These are phyloP conservation scores for Micromonas commoda DNA, from an alignment of 139 green algal species.

Conservation along the genomic window DNA sequence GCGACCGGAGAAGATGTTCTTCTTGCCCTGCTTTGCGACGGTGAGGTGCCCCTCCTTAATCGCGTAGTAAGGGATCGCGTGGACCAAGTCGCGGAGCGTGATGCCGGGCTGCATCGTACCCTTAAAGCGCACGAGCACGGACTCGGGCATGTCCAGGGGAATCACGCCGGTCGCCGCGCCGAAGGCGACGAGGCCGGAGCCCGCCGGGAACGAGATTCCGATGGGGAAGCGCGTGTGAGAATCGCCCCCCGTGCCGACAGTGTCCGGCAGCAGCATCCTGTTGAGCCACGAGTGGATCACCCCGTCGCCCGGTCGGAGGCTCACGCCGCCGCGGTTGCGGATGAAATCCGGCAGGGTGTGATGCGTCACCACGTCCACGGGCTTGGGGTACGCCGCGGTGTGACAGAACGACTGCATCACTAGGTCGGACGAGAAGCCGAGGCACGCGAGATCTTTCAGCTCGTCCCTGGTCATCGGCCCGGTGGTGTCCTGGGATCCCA, in stretches of 20 bases:
- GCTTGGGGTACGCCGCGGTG: slow-evolving; percentile 39
- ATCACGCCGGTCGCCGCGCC: slow-evolving; percentile 35
- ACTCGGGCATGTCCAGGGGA: slow-evolving; percentile 37
- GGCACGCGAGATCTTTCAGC: slow-evolving; percentile 36
- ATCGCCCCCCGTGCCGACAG: slow-evolving; percentile 35
- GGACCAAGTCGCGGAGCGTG: slow-evolving; percentile 35
- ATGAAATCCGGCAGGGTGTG: slow-evolving; percentile 37
- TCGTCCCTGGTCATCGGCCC: slow-evolving; percentile 37
- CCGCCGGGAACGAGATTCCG: slow-evolving; percentile 35
- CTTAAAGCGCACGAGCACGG: slow-evolving; percentile 31
- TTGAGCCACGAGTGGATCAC: slow-evolving; percentile 40
- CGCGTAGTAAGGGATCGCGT: slow-evolving; percentile 35
- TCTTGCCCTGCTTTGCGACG: slow-evolving; percentile 33
- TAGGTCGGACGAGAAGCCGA: slow-evolving; percentile 34
- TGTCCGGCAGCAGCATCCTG: slow-evolving; percentile 37
- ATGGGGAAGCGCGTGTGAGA: slow-evolving; percentile 37
- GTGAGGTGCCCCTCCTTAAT: slow-evolving; percentile 32
- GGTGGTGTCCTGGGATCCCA: slow-evolving; percentile 36
- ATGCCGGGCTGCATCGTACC: slow-evolving; percentile 36
- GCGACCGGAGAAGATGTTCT: slow-evolving; percentile 32
- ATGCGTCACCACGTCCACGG: slow-evolving; percentile 35
- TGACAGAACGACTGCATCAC: slow-evolving; percentile 40
- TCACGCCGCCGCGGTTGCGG: slow-evolving; percentile 31
- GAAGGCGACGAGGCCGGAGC: slow-evolving; percentile 34
- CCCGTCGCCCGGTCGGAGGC: slow-evolving; percentile 28